Evolutionary conservation across 2,329 filamentous ascomycete species (phyloP).

Genomic region (Sclerotinia spermophila): DNA sequence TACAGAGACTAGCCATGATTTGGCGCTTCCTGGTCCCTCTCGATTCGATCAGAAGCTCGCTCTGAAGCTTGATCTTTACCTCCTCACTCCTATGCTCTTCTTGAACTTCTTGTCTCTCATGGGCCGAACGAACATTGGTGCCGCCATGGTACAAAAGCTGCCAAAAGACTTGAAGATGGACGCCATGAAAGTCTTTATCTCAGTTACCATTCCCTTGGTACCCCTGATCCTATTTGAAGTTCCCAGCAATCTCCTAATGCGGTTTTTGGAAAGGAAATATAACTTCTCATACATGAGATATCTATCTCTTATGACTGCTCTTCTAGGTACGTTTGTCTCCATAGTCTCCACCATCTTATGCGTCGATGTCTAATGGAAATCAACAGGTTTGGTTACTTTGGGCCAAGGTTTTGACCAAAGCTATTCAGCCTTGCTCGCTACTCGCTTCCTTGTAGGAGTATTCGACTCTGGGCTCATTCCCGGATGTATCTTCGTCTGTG

Average conservation of each 20-base stretch:
- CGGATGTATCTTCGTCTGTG: slow-evolving; percentile 45
- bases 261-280: slow-evolving; percentile 26
- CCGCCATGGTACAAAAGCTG: slow-evolving; percentile 25
- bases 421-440: slow-evolving; percentile 70
- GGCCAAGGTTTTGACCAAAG: slow-evolving; percentile 43
- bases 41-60: slow-evolving; percentile 18
- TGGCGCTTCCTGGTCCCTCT: background rate
- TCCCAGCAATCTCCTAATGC: slow-evolving; percentile 38
- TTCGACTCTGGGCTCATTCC: slow-evolving; percentile 48
- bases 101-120: slow-evolving; percentile 31
- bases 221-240: slow-evolving; percentile 39
- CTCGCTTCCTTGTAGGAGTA: slow-evolving; percentile 47
- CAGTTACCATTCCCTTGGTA: slow-evolving; percentile 42
- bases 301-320: slow-evolving; percentile 23
- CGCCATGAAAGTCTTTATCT: slow-evolving; percentile 29
- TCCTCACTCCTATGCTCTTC: slow-evolving; percentile 33
- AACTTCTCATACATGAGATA: slow-evolving; percentile 28
- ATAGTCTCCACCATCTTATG: background rate
- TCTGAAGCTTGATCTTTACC: slow-evolving; percentile 20
- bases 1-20: background rate
- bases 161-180: slow-evolving; percentile 31
- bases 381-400: slow-evolving; percentile 30
- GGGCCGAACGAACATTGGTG: slow-evolving; percentile 21
- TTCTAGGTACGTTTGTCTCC: background rate
- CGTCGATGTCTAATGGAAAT: background rate